phyloP scores from a whole-genome alignment of 129 eudicot genomes.

The Centaurea solstitialis region DNA sequence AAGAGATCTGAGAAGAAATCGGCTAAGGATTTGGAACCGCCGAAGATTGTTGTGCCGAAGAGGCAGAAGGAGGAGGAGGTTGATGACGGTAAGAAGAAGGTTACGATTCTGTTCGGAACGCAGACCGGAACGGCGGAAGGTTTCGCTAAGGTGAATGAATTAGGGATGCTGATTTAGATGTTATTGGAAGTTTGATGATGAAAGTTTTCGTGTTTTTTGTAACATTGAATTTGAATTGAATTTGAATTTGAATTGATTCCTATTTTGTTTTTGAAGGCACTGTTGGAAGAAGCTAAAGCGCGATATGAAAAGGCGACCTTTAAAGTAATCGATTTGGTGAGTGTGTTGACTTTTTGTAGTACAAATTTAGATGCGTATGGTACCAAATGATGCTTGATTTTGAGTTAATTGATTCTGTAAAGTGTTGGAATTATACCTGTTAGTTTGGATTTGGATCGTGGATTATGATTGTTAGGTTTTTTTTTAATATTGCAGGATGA shows the following conservation, averaged over 20 bases:
- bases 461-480: not conserved
- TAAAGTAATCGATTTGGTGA: constrained; percentile 87
- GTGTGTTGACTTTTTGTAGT: constrained; percentile 32
- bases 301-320: constrained; percentile 80
- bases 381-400: not conserved
- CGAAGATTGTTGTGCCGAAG: constrained; percentile 54
- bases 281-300: constrained; percentile 85
- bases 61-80: constrained; percentile 41
- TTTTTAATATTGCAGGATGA: constrained; percentile 60
- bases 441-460: constrained; percentile 5
- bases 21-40: constrained; percentile 31
- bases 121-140: constrained; percentile 99
- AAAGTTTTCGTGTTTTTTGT: not conserved
- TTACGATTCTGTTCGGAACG: constrained; percentile 78
- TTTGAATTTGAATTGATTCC: not conserved
- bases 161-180: not conserved
- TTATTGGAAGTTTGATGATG: not conserved
- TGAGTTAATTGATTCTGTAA: not conserved
- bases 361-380: not conserved
- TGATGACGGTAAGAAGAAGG: constrained; percentile 83
- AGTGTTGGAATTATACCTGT: not conserved
- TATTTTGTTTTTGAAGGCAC: constrained; percentile 49
- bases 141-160: constrained; percentile 73
- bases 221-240: not conserved
- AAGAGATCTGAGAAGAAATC: constrained; percentile 52